Evolutionary conservation across 2,329 filamentous ascomycete genomes (phyloP).

Genomic region (Polytolypa hystricis): DNA sequence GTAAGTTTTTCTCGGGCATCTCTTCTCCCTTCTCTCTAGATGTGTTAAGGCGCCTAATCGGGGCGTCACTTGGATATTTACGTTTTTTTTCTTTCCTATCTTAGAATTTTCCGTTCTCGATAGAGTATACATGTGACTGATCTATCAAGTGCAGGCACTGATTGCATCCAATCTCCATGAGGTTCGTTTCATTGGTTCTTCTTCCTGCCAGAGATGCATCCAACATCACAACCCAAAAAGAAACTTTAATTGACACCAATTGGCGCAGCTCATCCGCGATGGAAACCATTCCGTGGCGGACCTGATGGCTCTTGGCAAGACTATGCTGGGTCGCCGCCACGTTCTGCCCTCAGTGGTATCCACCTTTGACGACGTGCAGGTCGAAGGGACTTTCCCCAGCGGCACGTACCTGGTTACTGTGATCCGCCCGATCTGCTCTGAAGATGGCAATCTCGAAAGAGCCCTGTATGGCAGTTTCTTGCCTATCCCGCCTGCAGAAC

Average conservation of each 20-base stretch:
- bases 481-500: constrained; percentile 57
- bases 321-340: constrained; percentile 86
- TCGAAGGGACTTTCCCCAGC: constrained; percentile 84
- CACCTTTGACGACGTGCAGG: constrained; percentile 74
- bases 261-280: constrained; percentile 72
- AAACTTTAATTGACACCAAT: constrained; percentile 5
- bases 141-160: constrained; percentile 23
- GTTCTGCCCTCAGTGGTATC: constrained; percentile 72
- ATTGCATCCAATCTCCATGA: constrained; percentile 88
- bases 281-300: constrained; percentile 83
- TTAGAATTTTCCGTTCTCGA: no score
- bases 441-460: constrained; percentile 76
- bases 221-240: constrained; percentile 1
- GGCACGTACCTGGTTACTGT: constrained; percentile 94
- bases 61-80: no score
- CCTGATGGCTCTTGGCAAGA: constrained; percentile 82
- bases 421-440: constrained; percentile 73
- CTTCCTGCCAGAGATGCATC: constrained; percentile 5
- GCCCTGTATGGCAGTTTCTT: constrained; percentile 88
- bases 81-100: no score
- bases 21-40: not conserved
- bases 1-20: constrained; percentile 36
- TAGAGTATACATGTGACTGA: no score
- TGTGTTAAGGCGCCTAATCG: constrained; percentile 1
- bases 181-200: constrained; percentile 30